A percentile compares a stretch with the other conserved stretches of the same genome.
phyloP scores from a whole-genome alignment of 2,329 filamentous ascomycete genomes.

The Ophiostoma sp. region DNA sequence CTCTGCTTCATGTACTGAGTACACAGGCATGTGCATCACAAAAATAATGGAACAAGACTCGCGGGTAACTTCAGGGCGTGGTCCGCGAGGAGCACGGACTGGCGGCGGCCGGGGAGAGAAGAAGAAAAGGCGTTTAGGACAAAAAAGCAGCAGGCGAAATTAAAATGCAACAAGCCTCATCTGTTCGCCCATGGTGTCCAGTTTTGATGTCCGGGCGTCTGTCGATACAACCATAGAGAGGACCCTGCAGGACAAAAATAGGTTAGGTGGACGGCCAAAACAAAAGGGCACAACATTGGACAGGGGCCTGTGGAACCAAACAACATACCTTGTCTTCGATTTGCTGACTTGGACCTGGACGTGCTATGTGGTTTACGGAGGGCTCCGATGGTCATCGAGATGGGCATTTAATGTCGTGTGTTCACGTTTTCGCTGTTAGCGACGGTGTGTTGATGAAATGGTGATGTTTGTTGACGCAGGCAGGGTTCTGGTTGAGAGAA shows the following conservation, averaged over 20 bases:
- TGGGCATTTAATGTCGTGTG: background rate
- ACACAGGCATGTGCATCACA: background rate
- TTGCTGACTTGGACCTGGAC: background rate
- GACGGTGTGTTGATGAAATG: background rate
- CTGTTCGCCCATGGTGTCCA: background rate
- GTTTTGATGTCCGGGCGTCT: background rate
- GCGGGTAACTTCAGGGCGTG: background rate
- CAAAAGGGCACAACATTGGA: background rate
- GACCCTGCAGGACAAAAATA: conserved; percentile 18
- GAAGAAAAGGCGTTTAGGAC: background rate
- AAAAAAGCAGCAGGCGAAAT: background rate
- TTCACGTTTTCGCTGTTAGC: background rate
- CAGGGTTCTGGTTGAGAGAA: background rate
- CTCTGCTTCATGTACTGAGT: background rate
- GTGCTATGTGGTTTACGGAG: background rate
- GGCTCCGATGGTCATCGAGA: background rate
- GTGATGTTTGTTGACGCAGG: background rate
- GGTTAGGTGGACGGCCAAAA: background rate
- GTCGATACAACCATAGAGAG: background rate
- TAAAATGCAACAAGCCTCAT: background rate
- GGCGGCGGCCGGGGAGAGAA: background rate
- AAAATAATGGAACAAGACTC: background rate
- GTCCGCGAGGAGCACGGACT: background rate
- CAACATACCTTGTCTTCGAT: background rate
- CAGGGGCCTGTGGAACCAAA: background rate